Evolutionary conservation across 768 basidiomycete species (phyloP).

Genomic region (Nevesoporus exiguus): DNA sequence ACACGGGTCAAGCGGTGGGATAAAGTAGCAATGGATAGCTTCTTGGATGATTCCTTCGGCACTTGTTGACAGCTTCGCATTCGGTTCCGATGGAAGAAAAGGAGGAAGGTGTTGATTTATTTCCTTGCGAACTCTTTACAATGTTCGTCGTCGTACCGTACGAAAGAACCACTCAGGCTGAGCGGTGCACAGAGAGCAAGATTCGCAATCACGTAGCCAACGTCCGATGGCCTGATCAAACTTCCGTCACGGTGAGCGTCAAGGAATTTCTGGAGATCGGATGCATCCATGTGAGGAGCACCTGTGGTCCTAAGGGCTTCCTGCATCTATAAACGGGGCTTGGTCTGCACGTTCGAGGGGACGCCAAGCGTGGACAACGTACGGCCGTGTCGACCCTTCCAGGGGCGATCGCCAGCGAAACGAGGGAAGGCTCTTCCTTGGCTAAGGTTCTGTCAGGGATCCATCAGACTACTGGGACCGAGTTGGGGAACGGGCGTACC

Average conservation of each 20-base stretch:
- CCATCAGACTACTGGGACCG: slow-evolving; percentile 2
- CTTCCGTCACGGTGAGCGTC: slow-evolving; percentile 58
- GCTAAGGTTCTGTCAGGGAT: slow-evolving; percentile 62
- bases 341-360: background rate
- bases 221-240: slow-evolving; percentile 70
- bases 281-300: slow-evolving; percentile 47
- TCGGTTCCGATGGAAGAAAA: slow-evolving; percentile 16
- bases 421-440: slow-evolving; percentile 75
- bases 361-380: slow-evolving; percentile 24
- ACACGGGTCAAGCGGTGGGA: background rate
- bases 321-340: slow-evolving; percentile 61
- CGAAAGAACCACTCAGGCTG: slow-evolving; percentile 68
- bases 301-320: slow-evolving; percentile 48
- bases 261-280: slow-evolving; percentile 57
- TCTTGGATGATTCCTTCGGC: slow-evolving; percentile 15
- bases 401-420: slow-evolving; percentile 76
- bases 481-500: slow-evolving; percentile 39
- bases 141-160: slow-evolving; percentile 75
- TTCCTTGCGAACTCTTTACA: slow-evolving; percentile 52
- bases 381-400: slow-evolving; percentile 86
- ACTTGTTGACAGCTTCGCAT: slow-evolving; percentile 11
- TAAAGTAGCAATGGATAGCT: background rate
- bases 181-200: slow-evolving; percentile 64
- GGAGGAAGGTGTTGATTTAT: slow-evolving; percentile 11
- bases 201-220: slow-evolving; percentile 76